Conservation (phyloP, 73 alveolate species). For the Symbiodinium pilosum region DNA sequence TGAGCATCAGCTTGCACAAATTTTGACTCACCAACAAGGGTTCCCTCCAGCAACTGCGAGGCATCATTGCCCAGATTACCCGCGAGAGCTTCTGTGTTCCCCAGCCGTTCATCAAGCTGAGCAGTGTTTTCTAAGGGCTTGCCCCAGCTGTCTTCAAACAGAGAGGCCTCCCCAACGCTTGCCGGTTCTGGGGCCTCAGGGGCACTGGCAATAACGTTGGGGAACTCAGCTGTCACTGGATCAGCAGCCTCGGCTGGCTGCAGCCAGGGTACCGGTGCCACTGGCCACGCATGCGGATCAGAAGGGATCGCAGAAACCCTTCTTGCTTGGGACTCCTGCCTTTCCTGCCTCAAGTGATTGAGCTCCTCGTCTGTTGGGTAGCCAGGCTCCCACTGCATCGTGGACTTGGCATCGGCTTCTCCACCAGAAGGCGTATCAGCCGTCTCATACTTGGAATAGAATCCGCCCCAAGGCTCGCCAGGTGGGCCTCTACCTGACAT, state of each 20-base stretch:
- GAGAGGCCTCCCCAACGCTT: constrained; percentile 28
- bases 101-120: neutral
- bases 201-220: neutral
- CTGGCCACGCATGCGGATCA: constrained; percentile 60
- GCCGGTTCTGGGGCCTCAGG: constrained; percentile 34
- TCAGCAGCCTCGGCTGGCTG: constrained; percentile 18
- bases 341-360: neutral
- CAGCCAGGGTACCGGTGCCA: constrained; percentile 87
- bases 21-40: constrained; percentile 72
- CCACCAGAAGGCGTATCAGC: neutral
- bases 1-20: constrained; percentile 28
- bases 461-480: constrained; percentile 23
- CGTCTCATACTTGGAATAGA: constrained; percentile 53
- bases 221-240: neutral
- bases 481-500: neutral
- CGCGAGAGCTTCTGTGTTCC: neutral
- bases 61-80: neutral
- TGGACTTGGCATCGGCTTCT: neutral
- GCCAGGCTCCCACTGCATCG: neutral
- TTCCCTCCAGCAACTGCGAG: constrained; percentile 17
- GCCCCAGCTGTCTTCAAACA: constrained; percentile 83
- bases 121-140: constrained; percentile 69
- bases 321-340: neutral
- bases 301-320: neutral
- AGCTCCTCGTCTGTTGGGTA: constrained; percentile 1